Evolutionary conservation across 2,329 filamentous ascomycete species (phyloP).

Genomic region (Dothideomycetes sp.): DNA sequence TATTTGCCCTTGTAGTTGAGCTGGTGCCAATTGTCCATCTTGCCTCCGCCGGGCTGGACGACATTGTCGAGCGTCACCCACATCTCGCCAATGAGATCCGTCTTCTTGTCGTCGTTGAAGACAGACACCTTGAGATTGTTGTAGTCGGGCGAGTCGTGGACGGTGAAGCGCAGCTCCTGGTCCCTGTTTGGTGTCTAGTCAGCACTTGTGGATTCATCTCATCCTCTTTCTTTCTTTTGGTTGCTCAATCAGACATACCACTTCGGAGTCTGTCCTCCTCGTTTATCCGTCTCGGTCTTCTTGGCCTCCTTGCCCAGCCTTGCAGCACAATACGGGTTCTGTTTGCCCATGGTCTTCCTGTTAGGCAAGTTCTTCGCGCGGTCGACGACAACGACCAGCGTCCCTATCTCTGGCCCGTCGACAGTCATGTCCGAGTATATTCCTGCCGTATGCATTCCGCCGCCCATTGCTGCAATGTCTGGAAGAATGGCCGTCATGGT

Average conservation of each 20-base stretch:
- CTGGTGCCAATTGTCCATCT: conserved; percentile 85
- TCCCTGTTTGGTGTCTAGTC: conserved; percentile 55
- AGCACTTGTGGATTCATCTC: too few relatives aligned
- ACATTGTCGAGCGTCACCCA: conserved; percentile 78
- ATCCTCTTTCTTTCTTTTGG: too few relatives aligned
- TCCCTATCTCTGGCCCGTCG: conserved; percentile 88
- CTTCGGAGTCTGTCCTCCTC: conserved; percentile 88
- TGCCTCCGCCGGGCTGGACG: conserved; percentile 76
- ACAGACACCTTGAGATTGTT: conserved; percentile 89
- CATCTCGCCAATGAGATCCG: conserved; percentile 87
- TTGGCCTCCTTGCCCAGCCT: conserved; percentile 92
- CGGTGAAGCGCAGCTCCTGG: conserved; percentile 88
- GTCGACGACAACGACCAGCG: conserved; percentile 83
- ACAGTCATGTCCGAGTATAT: conserved; percentile 91
- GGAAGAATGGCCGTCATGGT: neutral
- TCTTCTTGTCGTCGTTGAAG: conserved; percentile 98
- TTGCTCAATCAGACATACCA: conserved; percentile 53
- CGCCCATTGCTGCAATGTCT: conserved; percentile 3
- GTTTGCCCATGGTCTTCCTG: conserved; percentile 93
- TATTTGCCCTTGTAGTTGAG: conserved; percentile 88
- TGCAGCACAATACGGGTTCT: conserved; percentile 93
- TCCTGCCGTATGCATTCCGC: conserved; percentile 61
- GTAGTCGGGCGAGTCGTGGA: conserved; percentile 95
- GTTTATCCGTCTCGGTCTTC: conserved; percentile 87
- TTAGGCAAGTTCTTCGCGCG: conserved; percentile 96